Evolutionary conservation across 176 grass and related monocot species (phyloP).

Genomic region (Poa annua): DNA sequence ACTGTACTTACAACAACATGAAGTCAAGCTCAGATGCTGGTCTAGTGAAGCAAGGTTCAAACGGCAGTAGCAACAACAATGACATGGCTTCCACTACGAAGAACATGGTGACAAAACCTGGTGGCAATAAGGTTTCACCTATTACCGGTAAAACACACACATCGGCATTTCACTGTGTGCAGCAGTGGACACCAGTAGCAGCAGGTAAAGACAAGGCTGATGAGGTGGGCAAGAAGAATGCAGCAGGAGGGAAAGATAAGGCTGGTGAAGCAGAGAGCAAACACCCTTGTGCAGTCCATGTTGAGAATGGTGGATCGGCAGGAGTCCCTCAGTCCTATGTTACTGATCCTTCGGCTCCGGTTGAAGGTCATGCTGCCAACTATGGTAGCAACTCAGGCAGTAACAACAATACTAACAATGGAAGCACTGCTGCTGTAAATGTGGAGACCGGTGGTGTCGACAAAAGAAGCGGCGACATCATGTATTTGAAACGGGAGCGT

Average conservation of each 20-base stretch:
- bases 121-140: slow-evolving; percentile 46
- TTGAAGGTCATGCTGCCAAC: slow-evolving; percentile 77
- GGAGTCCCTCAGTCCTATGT: slow-evolving; percentile 43
- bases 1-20: too few relatives aligned
- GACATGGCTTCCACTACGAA: slow-evolving; percentile 88
- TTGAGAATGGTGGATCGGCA: slow-evolving; percentile 40
- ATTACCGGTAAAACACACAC: slow-evolving; percentile 57
- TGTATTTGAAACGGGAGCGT: slow-evolving; percentile 58
- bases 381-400: slow-evolving; percentile 79
- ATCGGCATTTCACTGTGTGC: slow-evolving; percentile 79
- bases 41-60: slow-evolving; percentile 73
- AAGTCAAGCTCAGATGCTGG: slow-evolving; percentile 57
- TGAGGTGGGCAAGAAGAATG: slow-evolving; percentile 36
- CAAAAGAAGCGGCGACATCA: slow-evolving; percentile 53
- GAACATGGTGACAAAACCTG: slow-evolving; percentile 61
- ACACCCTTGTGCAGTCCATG: slow-evolving; percentile 50
- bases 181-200: slow-evolving; percentile 38
- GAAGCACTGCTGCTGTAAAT: slow-evolving; percentile 51
- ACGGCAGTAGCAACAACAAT: slow-evolving; percentile 82
- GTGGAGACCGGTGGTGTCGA: slow-evolving; percentile 46
- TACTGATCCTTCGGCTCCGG: slow-evolving; percentile 42
- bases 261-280: slow-evolving; percentile 57
- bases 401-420: slow-evolving; percentile 74
- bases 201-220: slow-evolving; percentile 48
- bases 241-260: slow-evolving; percentile 11